phyloP scores from a whole-genome alignment of 1,139 yeast species.

The Geotrichum citri-aurantii region DNA sequence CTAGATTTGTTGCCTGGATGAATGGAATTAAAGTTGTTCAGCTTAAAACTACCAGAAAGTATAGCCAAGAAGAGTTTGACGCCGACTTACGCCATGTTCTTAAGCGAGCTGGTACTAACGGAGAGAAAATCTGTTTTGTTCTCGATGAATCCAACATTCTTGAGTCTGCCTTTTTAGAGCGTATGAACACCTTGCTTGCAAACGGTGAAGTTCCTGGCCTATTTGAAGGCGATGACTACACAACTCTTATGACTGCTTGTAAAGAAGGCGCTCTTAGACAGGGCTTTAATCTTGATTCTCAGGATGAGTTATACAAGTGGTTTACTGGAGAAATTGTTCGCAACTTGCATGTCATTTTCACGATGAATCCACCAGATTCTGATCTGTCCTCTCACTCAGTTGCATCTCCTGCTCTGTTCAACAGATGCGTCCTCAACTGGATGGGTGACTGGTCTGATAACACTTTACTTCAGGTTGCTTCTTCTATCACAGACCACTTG shows the following conservation, averaged over 20 bases:
- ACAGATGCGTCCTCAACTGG: slow-evolving; percentile 86
- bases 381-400: slow-evolving; percentile 43
- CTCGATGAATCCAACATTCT: slow-evolving; percentile 76
- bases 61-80: slow-evolving; percentile 62
- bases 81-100: slow-evolving; percentile 52
- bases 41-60: slow-evolving; percentile 52
- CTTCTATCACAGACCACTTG: slow-evolving; percentile 39
- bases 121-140: slow-evolving; percentile 64
- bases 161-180: slow-evolving; percentile 75
- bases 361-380: slow-evolving; percentile 53
- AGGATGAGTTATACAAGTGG: slow-evolving; percentile 74
- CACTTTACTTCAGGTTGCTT: slow-evolving; percentile 50
- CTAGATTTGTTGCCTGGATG: slow-evolving; percentile 87
- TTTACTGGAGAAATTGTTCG: slow-evolving; percentile 60
- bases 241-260: slow-evolving; percentile 51
- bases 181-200: slow-evolving; percentile 88
- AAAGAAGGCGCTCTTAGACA: slow-evolving; percentile 53
- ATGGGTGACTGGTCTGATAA: slow-evolving; percentile 74
- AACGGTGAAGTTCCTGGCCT: slow-evolving; percentile 91
- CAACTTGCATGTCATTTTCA: slow-evolving; percentile 79
- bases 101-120: slow-evolving; percentile 45
- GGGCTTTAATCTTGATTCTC: slow-evolving; percentile 60
- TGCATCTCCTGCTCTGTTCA: slow-evolving; percentile 85
- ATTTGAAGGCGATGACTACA: slow-evolving; percentile 70
- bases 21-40: slow-evolving; percentile 65